These are phyloP conservation scores for Acer saccharum DNA, from an alignment of 345 rosid species.

Conservation along the genomic window DNA sequence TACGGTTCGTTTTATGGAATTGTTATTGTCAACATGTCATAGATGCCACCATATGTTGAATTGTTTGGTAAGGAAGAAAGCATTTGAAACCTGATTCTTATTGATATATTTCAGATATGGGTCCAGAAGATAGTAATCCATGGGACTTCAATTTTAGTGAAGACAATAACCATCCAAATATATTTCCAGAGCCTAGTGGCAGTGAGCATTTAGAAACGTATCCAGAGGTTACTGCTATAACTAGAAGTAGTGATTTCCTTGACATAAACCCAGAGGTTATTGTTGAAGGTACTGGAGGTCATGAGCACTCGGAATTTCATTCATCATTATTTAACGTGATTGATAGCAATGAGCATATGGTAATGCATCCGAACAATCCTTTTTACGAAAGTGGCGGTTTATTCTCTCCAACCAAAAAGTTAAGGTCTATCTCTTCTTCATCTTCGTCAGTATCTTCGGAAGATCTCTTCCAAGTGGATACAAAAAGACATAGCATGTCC, in stretches of 20 bases:
- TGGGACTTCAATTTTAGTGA: conserved; percentile 7
- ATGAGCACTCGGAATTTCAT: conserved; percentile 19
- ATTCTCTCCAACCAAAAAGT: conserved; percentile 2
- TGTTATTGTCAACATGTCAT: not conserved
- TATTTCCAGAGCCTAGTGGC: not conserved
- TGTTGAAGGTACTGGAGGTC: conserved; percentile 17
- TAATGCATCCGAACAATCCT: conserved; percentile 9
- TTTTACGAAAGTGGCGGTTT: conserved; percentile 9
- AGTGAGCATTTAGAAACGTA: conserved; percentile 1
- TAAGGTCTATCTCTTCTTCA: conserved; percentile 35
- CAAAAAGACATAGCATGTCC: conserved; percentile 10
- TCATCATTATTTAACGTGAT: conserved; percentile 24
- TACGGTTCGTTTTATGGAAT: not conserved
- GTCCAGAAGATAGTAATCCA: conserved; percentile 22
- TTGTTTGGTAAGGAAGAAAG: conserved; percentile 1
- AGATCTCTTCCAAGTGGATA: conserved; percentile 29
- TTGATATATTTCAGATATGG: conserved; percentile 45
- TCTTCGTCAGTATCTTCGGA: conserved; percentile 42
- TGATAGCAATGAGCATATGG: conserved; percentile 22
- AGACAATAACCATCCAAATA: conserved; percentile 15
- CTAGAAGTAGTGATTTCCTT: conserved; percentile 14
- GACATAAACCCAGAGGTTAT: not conserved
- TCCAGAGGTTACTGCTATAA: conserved; percentile 18
- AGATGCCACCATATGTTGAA: conserved; percentile 1
- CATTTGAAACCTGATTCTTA: not conserved